phyloP scores from a whole-genome alignment of 768 basidiomycete species.

The Hortiboletus flavorubellus region DNA sequence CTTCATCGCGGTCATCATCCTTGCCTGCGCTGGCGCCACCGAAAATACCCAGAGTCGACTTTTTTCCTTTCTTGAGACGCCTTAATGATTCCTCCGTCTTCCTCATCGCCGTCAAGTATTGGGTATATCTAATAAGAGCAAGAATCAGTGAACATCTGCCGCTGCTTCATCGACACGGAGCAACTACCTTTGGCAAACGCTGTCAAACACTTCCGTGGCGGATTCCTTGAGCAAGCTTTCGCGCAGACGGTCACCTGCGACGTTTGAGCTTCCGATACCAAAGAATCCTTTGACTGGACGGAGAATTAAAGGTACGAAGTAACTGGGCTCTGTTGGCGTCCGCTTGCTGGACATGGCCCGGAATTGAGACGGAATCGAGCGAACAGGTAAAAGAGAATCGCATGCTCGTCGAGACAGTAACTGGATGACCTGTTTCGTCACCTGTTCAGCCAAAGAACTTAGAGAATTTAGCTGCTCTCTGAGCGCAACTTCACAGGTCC shows the following conservation, averaged over 20 bases:
- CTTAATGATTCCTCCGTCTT: conserved; percentile 90
- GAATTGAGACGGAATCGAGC: conserved; percentile 88
- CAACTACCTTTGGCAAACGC: conserved; percentile 60
- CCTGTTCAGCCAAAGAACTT: conserved; percentile 48
- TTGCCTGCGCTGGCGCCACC: conserved; percentile 44
- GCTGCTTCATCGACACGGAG: background rate
- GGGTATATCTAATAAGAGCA: conserved; percentile 57
- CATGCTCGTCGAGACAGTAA: conserved; percentile 80
- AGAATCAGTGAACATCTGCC: background rate
- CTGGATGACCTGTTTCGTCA: conserved; percentile 60
- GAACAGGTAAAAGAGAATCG: conserved; percentile 79
- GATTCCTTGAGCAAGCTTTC: conserved; percentile 49
- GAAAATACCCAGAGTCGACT: conserved; percentile 77
- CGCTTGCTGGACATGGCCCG: conserved; percentile 78
- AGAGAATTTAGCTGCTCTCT: conserved; percentile 48
- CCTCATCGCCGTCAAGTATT: conserved; percentile 77
- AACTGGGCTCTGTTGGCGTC: conserved; percentile 73
- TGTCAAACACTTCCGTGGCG: conserved; percentile 65
- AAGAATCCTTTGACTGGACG: conserved; percentile 79
- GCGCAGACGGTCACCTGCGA: conserved; percentile 58
- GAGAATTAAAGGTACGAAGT: conserved; percentile 79
- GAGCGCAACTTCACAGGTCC: conserved; percentile 47
- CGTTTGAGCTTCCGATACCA: conserved; percentile 51
- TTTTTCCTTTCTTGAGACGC: conserved; percentile 85
- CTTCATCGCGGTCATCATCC: conserved; percentile 78